Evolutionary conservation across 768 basidiomycete genomes (phyloP).

Genomic region (Rhodotorula kratochvilovae): DNA sequence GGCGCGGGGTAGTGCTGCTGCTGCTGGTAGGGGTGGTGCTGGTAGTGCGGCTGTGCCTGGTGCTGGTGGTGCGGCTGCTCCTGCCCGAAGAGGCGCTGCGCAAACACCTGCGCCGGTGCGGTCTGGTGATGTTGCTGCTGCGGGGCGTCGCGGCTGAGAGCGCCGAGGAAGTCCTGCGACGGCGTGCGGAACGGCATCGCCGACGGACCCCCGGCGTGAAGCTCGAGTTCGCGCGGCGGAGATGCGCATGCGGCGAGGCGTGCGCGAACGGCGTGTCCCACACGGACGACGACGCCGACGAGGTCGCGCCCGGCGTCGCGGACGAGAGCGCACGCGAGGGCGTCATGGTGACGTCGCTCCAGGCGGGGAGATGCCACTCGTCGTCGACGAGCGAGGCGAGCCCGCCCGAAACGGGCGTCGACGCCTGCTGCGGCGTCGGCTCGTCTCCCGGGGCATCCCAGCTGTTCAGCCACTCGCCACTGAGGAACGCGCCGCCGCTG

Average conservation of each 20-base stretch:
- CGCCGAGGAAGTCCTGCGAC: constrained; percentile 9
- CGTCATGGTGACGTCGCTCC: constrained; percentile 30
- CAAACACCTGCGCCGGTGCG: constrained; percentile 8
- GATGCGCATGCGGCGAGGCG: background rate
- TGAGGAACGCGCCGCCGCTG: constrained; percentile 17
- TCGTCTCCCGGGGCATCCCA: background rate
- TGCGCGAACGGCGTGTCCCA: constrained; percentile 24
- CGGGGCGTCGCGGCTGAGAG: background rate
- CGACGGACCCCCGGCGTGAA: background rate
- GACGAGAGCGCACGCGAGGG: constrained; percentile 23
- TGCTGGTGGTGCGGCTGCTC: background rate
- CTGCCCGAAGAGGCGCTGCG: constrained; percentile 28
- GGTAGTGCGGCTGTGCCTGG: background rate
- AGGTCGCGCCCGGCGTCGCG: background rate
- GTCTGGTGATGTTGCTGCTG: background rate
- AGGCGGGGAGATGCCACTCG: background rate
- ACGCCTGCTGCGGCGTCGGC: background rate
- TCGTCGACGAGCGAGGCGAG: background rate
- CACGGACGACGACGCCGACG: background rate
- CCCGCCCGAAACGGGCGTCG: background rate
- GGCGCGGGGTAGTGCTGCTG: background rate
- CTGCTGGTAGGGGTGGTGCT: background rate
- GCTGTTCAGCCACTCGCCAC: constrained; percentile 5
- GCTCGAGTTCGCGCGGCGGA: background rate
- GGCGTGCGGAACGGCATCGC: constrained; percentile 6